These are phyloP conservation scores for Boletus insuetus DNA, from an alignment of 768 basidiomycete species.

Conservation along the genomic window DNA sequence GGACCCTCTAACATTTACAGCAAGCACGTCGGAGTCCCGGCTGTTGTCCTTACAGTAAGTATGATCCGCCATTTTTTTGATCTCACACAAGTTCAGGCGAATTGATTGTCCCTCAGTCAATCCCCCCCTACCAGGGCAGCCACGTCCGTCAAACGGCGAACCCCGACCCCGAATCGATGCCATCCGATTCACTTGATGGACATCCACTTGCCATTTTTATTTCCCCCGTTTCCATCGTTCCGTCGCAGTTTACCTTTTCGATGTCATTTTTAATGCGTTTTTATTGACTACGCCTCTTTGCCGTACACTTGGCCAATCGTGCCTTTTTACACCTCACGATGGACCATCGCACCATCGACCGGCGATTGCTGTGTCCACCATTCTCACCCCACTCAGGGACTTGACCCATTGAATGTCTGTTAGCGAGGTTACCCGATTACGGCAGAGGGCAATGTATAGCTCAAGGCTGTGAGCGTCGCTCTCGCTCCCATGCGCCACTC, in stretches of 20 bases:
- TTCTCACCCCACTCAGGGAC: too few species aligned
- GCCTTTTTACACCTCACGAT: background rate
- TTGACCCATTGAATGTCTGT: too few species aligned
- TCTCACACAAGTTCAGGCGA: background rate
- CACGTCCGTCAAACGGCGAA: background rate
- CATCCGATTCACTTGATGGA: background rate
- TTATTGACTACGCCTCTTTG: background rate
- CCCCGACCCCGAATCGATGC: background rate
- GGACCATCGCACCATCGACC: background rate
- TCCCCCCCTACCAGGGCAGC: background rate
- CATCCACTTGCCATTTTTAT: background rate
- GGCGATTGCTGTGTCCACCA: slow-evolving; percentile 16
- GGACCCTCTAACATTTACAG: slow-evolving; percentile 3
- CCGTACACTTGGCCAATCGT: slow-evolving; percentile 5
- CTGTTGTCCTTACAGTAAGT: background rate
- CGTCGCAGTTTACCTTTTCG: too few species aligned
- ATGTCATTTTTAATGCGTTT: background rate
- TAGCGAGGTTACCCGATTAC: slow-evolving; percentile 8
- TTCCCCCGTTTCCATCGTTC: too few species aligned
- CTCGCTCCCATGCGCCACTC: background rate
- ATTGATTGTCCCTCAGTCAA: background rate
- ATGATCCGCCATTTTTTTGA: background rate
- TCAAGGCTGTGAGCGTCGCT: slow-evolving; percentile 13
- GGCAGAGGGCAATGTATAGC: slow-evolving; percentile 5
- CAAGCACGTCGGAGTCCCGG: background rate